Conservation (phyloP, 2,329 filamentous ascomycete species). For the Aureobasidium sp. region DNA sequence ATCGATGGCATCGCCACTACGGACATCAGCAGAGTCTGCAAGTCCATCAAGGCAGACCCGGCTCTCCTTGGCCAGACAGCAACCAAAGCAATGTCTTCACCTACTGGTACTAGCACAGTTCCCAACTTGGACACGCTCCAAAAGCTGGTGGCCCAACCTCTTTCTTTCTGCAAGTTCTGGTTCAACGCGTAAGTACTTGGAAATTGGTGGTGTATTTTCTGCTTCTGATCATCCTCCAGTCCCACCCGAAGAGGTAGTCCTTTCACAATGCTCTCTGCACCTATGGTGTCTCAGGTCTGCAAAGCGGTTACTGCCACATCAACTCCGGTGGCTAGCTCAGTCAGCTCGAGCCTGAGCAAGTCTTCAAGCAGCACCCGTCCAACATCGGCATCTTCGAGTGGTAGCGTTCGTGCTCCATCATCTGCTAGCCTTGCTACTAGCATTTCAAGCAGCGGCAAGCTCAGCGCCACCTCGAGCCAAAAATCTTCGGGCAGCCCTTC, state of each 20-base stretch:
- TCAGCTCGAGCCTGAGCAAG: not conserved
- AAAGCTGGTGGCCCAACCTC: constrained; percentile 10
- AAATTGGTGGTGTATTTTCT: too few relatives aligned
- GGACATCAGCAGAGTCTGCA: constrained; percentile 10
- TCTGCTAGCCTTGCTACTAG: not conserved
- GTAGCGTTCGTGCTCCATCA: not conserved
- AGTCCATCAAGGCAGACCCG: not conserved
- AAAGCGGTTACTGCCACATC: constrained; percentile 5
- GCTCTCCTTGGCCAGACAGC: not conserved
- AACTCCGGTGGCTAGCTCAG: not conserved
- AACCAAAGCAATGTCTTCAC: constrained; percentile 1
- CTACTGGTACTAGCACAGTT: not conserved
- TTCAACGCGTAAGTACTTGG: not conserved
- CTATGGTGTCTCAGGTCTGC: not conserved
- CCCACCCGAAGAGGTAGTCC: not conserved
- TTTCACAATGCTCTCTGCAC: not conserved
- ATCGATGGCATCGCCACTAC: not conserved
- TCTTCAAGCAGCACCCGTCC: not conserved
- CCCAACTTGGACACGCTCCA: not conserved
- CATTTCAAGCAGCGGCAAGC: too few relatives aligned
- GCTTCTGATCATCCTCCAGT: not conserved
- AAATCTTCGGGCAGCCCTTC: too few relatives aligned
- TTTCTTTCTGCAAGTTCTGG: constrained; percentile 15
- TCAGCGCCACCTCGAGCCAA: too few relatives aligned
- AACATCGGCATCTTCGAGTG: not conserved